phyloP scores from a whole-genome alignment of 768 basidiomycete genomes.

The Russula compacta region DNA sequence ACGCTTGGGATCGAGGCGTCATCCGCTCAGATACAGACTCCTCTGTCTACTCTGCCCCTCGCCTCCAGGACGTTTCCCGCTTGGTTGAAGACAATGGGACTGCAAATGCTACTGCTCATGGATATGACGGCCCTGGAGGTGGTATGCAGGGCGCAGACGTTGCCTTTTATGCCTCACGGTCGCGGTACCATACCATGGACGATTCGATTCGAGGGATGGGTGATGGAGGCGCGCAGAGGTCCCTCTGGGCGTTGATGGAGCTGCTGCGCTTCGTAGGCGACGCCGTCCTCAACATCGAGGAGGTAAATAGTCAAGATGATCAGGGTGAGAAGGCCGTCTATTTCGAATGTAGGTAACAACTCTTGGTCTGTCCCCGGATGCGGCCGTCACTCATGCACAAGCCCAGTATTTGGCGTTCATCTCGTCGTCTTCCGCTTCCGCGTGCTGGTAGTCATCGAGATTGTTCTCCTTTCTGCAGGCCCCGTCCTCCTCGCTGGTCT shows the following conservation, averaged over 20 bases:
- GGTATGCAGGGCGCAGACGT: slow-evolving; percentile 67
- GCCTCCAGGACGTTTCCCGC: neutral
- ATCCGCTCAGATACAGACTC: slow-evolving; percentile 70
- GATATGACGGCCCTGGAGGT: slow-evolving; percentile 12
- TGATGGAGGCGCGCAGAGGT: slow-evolving; percentile 38
- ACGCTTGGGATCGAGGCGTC: slow-evolving; percentile 56
- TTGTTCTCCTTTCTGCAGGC: slow-evolving; percentile 52
- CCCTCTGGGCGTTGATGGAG: slow-evolving; percentile 79
- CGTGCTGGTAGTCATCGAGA: slow-evolving; percentile 44
- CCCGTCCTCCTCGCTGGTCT: slow-evolving; percentile 43
- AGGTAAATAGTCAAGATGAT: slow-evolving; percentile 20
- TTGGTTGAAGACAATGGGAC: neutral
- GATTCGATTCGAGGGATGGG: slow-evolving; percentile 55
- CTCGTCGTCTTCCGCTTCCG: slow-evolving; percentile 48
- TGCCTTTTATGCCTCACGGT: slow-evolving; percentile 68
- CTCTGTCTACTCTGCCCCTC: slow-evolving; percentile 44
- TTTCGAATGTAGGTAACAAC: slow-evolving; percentile 53
- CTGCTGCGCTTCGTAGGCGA: slow-evolving; percentile 45
- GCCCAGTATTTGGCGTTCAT: slow-evolving; percentile 47
- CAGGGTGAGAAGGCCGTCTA: slow-evolving; percentile 40
- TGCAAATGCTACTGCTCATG: neutral
- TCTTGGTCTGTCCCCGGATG: neutral
- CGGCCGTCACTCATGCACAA: neutral
- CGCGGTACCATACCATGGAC: slow-evolving; percentile 67
- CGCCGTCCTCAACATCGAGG: slow-evolving; percentile 38